Evolutionary conservation across 768 basidiomycete genomes (phyloP), one percentile per base, ranked within the genome.

Genomic region (Termitomyces sp.): DNA sequence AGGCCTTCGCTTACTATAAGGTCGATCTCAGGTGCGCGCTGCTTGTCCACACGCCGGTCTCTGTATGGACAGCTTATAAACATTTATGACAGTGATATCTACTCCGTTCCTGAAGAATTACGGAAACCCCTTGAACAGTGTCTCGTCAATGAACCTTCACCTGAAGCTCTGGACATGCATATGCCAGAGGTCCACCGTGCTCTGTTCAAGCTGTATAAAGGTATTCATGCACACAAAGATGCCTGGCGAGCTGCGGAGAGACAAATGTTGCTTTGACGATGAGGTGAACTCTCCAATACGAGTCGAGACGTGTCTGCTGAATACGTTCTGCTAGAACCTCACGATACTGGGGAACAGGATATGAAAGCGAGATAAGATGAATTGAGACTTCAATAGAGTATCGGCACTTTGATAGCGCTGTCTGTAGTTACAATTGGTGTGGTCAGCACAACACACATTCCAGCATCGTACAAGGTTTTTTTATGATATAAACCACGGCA

Each of bases 181-280:
- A 80, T 93, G 59, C 95, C 95, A 11, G 77, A 83, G 53, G 85
- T 98, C 34, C 84, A 90, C 45, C 78, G 75, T 58, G 88, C 94
- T 62, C 85, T 98, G 59, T 89, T 84, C 64, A 83, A 78, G 59
- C 80, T 98, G 14, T 76, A 97, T 12, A 84, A 87, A 58, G 93
- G 92, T 11, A 78, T 98, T 15, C 88, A 91, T 55, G 75, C 69
- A 46, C 92, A 91, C 61, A 93, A 96, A 58, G 73, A 71, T 17
- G 65, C 67, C 10, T 80, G 77, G 74, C 66, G 62, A 26, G 65
- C 69, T 30, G 59, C 58, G 17, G 58, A 61, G 14, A 59, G 60
- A 34, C 51, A 42, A 28, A 26, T 51, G 38, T 48, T 55, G 14
- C 38, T 45, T 24, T 44, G 49, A 43, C 51, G 7, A 43, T 42